phyloP scores from a whole-genome alignment of 225 moss, liverwort and hornwort genomes.

The Takakia lepidozioides region DNA sequence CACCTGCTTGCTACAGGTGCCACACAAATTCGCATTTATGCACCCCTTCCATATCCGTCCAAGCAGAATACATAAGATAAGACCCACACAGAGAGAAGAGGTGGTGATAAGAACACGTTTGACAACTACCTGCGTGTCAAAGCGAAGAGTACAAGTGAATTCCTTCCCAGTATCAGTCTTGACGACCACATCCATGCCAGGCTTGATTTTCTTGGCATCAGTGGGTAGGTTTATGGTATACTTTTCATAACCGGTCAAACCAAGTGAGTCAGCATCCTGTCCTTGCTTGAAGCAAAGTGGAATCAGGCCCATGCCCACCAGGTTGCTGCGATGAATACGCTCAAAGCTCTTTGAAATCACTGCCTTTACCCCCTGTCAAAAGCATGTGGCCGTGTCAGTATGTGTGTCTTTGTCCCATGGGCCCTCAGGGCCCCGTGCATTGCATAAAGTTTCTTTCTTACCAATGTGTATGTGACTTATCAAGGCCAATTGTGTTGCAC shows the following conservation, averaged over 20 bases:
- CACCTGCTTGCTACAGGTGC: constrained; percentile 4
- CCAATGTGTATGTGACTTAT: too few species aligned
- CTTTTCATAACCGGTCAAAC: constrained; percentile 75
- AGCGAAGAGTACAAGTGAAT: constrained; percentile 71
- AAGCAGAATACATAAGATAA: background rate
- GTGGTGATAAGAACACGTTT: too few species aligned
- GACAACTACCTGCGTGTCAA: constrained; percentile 86
- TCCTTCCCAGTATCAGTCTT: constrained; percentile 70
- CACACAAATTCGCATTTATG: background rate
- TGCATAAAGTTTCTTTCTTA: too few species aligned
- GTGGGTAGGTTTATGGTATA: constrained; percentile 71
- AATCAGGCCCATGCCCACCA: constrained; percentile 93
- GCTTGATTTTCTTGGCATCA: constrained; percentile 63
- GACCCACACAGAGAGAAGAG: background rate
- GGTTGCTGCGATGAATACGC: constrained; percentile 95
- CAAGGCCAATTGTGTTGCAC: too few species aligned
- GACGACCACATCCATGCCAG: constrained; percentile 75
- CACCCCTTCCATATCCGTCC: background rate
- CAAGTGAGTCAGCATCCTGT: constrained; percentile 72
- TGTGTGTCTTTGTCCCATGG: background rate
- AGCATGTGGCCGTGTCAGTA: constrained; percentile 1
- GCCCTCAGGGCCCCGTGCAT: too few species aligned
- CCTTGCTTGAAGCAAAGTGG: constrained; percentile 85
- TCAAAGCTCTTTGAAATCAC: constrained; percentile 94
- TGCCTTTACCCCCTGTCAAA: constrained; percentile 80